phyloP scores from a whole-genome alignment of 139 green algal species.

The Klebsormidium nitens region DNA sequence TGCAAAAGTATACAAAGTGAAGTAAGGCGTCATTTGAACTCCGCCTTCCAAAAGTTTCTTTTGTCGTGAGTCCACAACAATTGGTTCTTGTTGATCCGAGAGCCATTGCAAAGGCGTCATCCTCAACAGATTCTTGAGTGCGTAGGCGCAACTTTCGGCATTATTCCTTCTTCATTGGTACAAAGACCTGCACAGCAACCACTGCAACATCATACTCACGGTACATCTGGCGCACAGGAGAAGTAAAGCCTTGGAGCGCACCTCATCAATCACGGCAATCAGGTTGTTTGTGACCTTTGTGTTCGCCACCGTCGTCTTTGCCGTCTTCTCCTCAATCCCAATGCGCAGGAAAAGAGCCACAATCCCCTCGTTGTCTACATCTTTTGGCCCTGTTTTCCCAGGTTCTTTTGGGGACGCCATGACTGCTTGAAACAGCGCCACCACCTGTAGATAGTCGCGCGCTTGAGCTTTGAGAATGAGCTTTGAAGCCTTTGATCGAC shows the following conservation, averaged over 20 bases:
- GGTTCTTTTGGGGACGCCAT: no score
- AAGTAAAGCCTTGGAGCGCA: conserved; percentile 7
- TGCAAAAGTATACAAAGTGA: not conserved
- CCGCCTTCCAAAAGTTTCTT: not conserved
- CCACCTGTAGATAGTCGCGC: no score
- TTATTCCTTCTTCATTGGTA: not conserved
- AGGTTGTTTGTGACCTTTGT: conserved; percentile 31
- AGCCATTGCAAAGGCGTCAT: not conserved
- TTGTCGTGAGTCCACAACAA: not conserved
- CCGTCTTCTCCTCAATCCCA: conserved; percentile 31
- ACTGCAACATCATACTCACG: not conserved
- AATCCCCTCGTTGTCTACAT: not conserved
- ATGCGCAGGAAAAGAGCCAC: conserved; percentile 16
- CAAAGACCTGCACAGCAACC: not conserved
- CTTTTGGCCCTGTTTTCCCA: no score
- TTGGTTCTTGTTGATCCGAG: not conserved
- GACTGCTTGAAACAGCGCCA: no score
- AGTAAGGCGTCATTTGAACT: not conserved
- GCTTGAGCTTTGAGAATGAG: no score
- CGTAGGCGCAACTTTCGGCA: not conserved
- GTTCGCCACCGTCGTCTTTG: conserved; percentile 30
- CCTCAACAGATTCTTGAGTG: not conserved
- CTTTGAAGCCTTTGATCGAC: no score
- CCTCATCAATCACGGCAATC: conserved; percentile 26
- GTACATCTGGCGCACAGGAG: not conserved